Conservation (phyloP, 129 eudicot species). For the Pittosporum tobira region DNA sequence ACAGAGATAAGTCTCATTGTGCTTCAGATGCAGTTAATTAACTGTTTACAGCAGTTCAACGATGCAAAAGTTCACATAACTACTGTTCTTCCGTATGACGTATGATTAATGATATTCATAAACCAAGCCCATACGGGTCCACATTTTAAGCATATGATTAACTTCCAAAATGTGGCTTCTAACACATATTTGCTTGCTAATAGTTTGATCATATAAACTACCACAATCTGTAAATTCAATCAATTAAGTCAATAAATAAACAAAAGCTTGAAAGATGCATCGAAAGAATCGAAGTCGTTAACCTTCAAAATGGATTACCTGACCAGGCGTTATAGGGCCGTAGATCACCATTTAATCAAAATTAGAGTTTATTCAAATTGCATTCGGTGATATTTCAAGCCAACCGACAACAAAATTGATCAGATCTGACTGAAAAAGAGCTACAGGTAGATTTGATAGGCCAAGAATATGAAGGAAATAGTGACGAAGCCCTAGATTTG, state of each 20-base stretch:
- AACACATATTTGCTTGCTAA: neutral
- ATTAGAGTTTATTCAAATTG: too few relatives aligned
- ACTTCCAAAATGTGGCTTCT: neutral
- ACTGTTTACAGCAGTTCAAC: neutral
- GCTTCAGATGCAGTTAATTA: neutral
- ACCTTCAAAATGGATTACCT: constrained; percentile 26
- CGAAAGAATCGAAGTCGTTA: neutral
- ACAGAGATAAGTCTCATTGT: neutral
- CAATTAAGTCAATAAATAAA: neutral
- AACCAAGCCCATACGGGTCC: too few relatives aligned
- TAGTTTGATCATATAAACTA: too few relatives aligned
- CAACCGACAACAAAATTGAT: too few relatives aligned
- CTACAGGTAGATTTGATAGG: too few relatives aligned
- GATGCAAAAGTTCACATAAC: neutral
- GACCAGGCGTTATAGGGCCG: constrained; percentile 56
- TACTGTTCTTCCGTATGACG: too few relatives aligned
- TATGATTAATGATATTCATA: too few relatives aligned
- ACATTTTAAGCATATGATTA: neutral
- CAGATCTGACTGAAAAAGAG: too few relatives aligned
- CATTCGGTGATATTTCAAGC: neutral
- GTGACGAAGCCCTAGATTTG: too few relatives aligned
- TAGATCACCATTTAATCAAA: constrained; percentile 35
- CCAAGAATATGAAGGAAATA: too few relatives aligned
- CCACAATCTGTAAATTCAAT: neutral
- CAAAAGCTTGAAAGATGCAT: neutral